Conservation (phyloP, 768 basidiomycete species). For the Mrakia hoshinonis region DNA sequence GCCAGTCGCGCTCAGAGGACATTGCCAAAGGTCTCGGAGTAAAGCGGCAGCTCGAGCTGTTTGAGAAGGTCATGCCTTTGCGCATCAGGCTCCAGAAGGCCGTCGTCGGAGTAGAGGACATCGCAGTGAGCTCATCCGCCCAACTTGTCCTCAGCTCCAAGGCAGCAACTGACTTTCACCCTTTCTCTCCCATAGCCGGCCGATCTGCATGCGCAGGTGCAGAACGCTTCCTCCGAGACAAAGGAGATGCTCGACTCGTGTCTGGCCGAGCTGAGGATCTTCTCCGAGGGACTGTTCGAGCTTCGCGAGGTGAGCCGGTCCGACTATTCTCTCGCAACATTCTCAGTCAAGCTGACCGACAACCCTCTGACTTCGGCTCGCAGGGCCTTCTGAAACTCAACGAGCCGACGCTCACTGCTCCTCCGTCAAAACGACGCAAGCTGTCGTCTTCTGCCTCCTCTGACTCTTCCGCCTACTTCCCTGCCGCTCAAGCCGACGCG, state of each 20-base stretch:
- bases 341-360: not conserved
- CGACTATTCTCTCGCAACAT: not conserved
- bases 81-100: conserved; percentile 28
- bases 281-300: conserved; percentile 28
- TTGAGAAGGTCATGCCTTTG: conserved; percentile 24
- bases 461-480: conserved; percentile 13
- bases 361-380: not conserved
- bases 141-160: not conserved
- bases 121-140: not conserved
- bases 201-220: not conserved
- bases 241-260: conserved; percentile 18
- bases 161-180: too few relatives aligned
- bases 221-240: not conserved
- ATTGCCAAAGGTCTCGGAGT: conserved; percentile 28
- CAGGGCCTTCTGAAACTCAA: conserved; percentile 20
- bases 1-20: conserved; percentile 24
- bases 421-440: conserved; percentile 26
- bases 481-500: conserved; percentile 17
- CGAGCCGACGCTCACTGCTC: conserved; percentile 2
- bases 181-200: not conserved
- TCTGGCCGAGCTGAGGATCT: conserved; percentile 13
- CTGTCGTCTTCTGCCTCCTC: conserved; percentile 7
- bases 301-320: conserved; percentile 13
- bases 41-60: conserved; percentile 26
- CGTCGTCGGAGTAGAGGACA: conserved; percentile 8